Evolutionary conservation across 805 yeast species (phyloP).

Genomic region (Suhomyces sp.): DNA sequence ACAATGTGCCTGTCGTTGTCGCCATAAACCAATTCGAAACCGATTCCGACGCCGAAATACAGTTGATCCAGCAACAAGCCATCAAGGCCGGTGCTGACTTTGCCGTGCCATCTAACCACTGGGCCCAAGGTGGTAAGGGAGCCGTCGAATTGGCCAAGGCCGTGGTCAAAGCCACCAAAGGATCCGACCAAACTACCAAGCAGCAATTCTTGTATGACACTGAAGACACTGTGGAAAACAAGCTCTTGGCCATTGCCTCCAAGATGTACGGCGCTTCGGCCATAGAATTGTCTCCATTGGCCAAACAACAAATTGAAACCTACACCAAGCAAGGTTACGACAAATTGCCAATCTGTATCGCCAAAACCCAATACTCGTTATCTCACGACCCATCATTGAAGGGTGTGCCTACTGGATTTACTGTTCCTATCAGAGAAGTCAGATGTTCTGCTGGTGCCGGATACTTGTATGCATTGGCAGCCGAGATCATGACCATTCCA

Average conservation of each 20-base stretch:
- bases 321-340: constrained; percentile 76
- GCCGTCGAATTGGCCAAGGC: constrained; percentile 82
- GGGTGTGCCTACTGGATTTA: constrained; percentile 80
- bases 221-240: constrained; percentile 71
- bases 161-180: constrained; percentile 66
- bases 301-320: constrained; percentile 62
- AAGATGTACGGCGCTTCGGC: constrained; percentile 86
- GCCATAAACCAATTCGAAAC: constrained; percentile 87
- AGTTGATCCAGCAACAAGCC: constrained; percentile 75
- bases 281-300: constrained; percentile 66
- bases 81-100: constrained; percentile 88
- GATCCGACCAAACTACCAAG: constrained; percentile 31
- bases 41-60: constrained; percentile 79
- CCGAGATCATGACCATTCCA: constrained; percentile 83
- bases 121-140: constrained; percentile 95
- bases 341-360: constrained; percentile 76
- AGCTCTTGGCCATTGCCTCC: constrained; percentile 72
- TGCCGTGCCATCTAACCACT: constrained; percentile 88
- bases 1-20: constrained; percentile 89
- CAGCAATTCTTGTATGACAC: constrained; percentile 65
- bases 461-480: constrained; percentile 79
- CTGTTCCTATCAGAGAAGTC: constrained; percentile 77
- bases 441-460: constrained; percentile 82
- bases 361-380: constrained; percentile 81
- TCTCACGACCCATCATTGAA: constrained; percentile 80